phyloP scores from a whole-genome alignment of 768 basidiomycete species.

The Sarcodon sp. region DNA sequence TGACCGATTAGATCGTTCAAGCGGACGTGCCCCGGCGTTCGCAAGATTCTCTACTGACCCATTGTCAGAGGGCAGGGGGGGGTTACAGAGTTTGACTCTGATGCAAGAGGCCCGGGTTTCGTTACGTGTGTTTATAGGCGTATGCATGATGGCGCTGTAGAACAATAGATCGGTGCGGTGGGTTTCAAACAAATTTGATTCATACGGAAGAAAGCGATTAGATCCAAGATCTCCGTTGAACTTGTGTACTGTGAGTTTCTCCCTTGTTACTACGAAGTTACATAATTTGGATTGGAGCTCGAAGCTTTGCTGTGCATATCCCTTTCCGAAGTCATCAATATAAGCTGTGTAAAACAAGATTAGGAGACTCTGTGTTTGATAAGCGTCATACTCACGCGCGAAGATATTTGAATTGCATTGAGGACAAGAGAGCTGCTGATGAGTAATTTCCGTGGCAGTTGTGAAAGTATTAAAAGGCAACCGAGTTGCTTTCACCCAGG shows the following conservation, averaged over 20 bases:
- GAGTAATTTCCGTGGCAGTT: conserved; percentile 12
- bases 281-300: conserved; percentile 23
- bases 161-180: background rate
- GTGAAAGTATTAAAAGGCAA: conserved; percentile 22
- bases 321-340: conserved; percentile 25
- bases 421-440: conserved; percentile 22
- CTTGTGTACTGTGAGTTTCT: conserved; percentile 28
- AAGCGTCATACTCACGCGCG: conserved; percentile 15
- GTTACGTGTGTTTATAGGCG: conserved; percentile 15
- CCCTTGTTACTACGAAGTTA: conserved; percentile 24
- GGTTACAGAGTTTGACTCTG: conserved; percentile 4
- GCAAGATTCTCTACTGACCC: too few species aligned
- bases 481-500: conserved; percentile 9
- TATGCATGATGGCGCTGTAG: conserved; percentile 22
- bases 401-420: conserved; percentile 17
- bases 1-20: too few species aligned
- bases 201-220: conserved; percentile 1
- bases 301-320: conserved; percentile 35
- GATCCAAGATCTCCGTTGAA: conserved; percentile 24
- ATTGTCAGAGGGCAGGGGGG: too few species aligned
- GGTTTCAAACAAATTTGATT: background rate
- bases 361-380: conserved; percentile 1
- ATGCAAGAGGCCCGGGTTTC: conserved; percentile 14
- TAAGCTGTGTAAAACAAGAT: conserved; percentile 19
- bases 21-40: too few species aligned